Evolutionary conservation across 139 green algal genomes (phyloP).

Genomic region (Tetradesmus lagerheimii): DNA sequence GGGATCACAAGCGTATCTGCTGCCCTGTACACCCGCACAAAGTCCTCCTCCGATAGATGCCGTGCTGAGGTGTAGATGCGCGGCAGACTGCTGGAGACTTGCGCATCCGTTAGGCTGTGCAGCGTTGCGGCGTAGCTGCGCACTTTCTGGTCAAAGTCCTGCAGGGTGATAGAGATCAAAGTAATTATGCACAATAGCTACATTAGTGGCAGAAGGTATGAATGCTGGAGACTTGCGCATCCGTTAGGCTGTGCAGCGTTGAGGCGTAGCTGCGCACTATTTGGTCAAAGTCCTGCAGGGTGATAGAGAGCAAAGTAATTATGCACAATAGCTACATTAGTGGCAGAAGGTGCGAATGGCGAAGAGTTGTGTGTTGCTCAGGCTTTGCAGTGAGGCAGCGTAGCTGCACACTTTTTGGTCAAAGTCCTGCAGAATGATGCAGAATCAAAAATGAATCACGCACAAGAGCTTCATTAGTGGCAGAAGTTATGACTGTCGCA

Average conservation of each 20-base stretch:
- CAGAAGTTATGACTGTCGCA: too few species aligned
- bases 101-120: constrained; percentile 6
- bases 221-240: background rate
- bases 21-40: constrained; percentile 40
- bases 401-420: constrained; percentile 11
- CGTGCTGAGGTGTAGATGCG: constrained; percentile 43
- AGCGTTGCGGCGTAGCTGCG: background rate
- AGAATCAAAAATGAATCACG: too few species aligned
- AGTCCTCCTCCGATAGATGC: constrained; percentile 25
- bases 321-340: too few species aligned
- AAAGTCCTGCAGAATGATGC: constrained; percentile 7
- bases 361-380: background rate
- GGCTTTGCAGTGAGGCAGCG: constrained; percentile 9
- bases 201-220: too few species aligned
- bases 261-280: constrained; percentile 18
- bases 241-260: background rate
- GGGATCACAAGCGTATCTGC: constrained; percentile 77
- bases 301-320: too few species aligned
- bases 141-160: constrained; percentile 40
- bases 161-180: background rate
- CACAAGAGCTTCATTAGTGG: too few species aligned
- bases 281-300: constrained; percentile 27
- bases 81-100: constrained; percentile 11
- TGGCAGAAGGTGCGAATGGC: too few species aligned
- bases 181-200: too few species aligned